phyloP scores from a whole-genome alignment of 345 rosid species.

The Eucalyptus cloeziana region DNA sequence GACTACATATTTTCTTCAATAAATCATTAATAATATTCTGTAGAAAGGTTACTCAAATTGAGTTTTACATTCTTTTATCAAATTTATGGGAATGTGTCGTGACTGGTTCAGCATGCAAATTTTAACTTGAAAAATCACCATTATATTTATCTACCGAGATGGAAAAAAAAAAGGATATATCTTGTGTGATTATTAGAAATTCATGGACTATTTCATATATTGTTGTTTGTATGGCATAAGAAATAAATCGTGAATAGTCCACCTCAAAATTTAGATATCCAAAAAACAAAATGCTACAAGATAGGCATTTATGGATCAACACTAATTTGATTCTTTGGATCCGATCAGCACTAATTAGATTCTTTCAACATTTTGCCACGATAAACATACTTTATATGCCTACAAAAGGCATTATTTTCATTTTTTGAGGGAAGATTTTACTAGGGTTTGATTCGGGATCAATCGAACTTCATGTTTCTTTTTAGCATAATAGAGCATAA shows the following conservation, averaged over 20 bases:
- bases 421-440: neutral
- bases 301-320: neutral
- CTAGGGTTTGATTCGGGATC: neutral
- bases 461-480: neutral
- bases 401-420: neutral
- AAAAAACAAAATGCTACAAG: neutral
- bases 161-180: neutral
- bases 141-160: neutral
- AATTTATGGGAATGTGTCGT: neutral
- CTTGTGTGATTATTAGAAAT: neutral
- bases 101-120: accelerated
- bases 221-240: neutral
- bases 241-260: neutral
- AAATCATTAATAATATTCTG: neutral
- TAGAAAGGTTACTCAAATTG: neutral
- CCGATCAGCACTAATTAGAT: accelerated
- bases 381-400: neutral
- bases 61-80: neutral
- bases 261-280: neutral
- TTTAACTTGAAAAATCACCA: neutral
- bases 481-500: neutral
- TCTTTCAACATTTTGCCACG: neutral
- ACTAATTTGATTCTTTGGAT: neutral
- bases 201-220: neutral
- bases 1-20: neutral